A percentile compares a stretch with the other conserved stretches of the same genome.
phyloP scores from a whole-genome alignment of 495 filamentous ascomycete species.

The Venustampulla echinocandica region DNA sequence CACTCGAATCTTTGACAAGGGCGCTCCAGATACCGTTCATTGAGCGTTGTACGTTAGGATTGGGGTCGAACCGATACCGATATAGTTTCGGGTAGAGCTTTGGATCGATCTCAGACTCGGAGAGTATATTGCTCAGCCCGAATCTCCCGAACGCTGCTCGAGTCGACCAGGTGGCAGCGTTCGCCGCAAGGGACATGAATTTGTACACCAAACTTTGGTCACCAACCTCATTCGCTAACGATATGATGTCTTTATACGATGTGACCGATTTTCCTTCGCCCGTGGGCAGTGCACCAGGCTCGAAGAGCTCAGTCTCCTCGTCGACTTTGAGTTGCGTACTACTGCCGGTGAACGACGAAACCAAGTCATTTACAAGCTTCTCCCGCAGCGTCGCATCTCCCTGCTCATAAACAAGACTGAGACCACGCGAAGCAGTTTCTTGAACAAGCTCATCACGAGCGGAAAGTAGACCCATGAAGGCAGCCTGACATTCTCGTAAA shows the following conservation, averaged over 20 bases:
- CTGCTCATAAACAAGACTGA: slow-evolving; percentile 85
- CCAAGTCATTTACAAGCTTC: slow-evolving; percentile 75
- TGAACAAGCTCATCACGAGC: slow-evolving; percentile 90
- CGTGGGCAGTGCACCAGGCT: slow-evolving; percentile 84
- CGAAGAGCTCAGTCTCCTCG: slow-evolving; percentile 85
- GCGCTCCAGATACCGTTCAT: slow-evolving; percentile 98
- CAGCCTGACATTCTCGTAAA: slow-evolving; percentile 70
- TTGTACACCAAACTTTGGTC: slow-evolving; percentile 91
- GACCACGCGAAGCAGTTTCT: slow-evolving; percentile 84
- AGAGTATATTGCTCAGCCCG: slow-evolving; percentile 83
- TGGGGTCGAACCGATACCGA: slow-evolving; percentile 90
- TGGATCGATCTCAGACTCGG: slow-evolving; percentile 78
- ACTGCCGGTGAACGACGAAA: slow-evolving; percentile 76
- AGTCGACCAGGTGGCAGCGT: slow-evolving; percentile 92
- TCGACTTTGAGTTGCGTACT: slow-evolving; percentile 69
- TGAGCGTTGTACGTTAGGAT: slow-evolving; percentile 78
- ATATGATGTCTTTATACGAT: slow-evolving; percentile 95
- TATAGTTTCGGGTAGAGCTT: slow-evolving; percentile 94
- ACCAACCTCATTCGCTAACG: slow-evolving; percentile 82
- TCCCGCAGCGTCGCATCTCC: slow-evolving; percentile 72
- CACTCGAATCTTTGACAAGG: slow-evolving; percentile 71
- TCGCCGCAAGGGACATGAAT: slow-evolving; percentile 92
- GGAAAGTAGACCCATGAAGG: slow-evolving; percentile 78
- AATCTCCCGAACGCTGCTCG: slow-evolving; percentile 91
- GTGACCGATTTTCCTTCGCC: slow-evolving; percentile 82